Base-by-base conservation (phyloP, 1,139 yeast species). In the Lodderomyces parapsilosis region DNA sequence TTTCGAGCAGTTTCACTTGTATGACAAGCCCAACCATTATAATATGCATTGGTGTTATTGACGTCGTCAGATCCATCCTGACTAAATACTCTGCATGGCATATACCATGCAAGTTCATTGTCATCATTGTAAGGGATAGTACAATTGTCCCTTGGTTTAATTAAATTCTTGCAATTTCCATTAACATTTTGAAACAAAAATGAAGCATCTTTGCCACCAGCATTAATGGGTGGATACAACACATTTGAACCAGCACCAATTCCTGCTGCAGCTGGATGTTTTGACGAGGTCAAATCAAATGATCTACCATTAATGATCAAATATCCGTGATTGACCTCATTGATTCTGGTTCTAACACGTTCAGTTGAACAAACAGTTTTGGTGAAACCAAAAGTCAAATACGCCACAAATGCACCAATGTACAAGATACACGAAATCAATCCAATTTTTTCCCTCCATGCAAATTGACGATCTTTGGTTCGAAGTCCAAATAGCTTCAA, bases 371-470 rank as follows among this genome's bases (percentile, higher is more conserved):
- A 93, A 24, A 90, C 96, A 0, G 96, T 78, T 53, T 75, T 77
- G 11, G 96, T 88, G 65, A 93, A 91, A 2, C 98, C 99, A 65
- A 91, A 91, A 2, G 96, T 89, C 50, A 91, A 70, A 59, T 75
- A 93, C 1, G 96, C 96, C 37, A 91, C 87, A 50, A 86, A 66
- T 0, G 89, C 80, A 40, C 94, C 97, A 45, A 86, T 67, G 53
- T 78, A 79, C 24, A 85, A 54, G 55, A 93, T 89, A 48, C 90
- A 74, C 2, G 94, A 76, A 43, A 93, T 74, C 43, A 93, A 74
- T 1, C 88, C 98, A 37, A 91, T 85, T 60, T 93, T 93, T 61
- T 93, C 99, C 60, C 98, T 78, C 99, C 99, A 93, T 0, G 98
- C 98, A 71, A 82, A 80, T 61, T 89, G 97, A 50, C 96, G 80